Percentiles rank a stretch among this genome's conserved stretches.
Conservation (phyloP, 148 eudicot species). For the Nepenthes gracilis region DNA sequence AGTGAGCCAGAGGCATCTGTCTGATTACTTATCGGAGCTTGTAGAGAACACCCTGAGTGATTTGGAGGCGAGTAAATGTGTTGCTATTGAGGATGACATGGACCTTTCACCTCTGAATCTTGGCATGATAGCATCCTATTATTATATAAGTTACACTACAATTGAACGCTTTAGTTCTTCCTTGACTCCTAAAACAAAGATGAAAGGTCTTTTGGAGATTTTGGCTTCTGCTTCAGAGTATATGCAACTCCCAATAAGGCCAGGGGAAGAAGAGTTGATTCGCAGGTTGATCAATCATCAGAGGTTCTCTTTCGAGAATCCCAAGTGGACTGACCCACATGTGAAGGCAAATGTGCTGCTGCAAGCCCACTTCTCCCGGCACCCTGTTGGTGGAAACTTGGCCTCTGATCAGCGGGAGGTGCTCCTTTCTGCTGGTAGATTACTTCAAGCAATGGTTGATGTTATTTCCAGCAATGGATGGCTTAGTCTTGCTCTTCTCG, state of each 20-base stretch:
- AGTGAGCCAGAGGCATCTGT: conserved; percentile 84
- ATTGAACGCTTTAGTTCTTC: conserved; percentile 86
- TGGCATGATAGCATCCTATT: conserved; percentile 95
- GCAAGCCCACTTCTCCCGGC: conserved; percentile 94
- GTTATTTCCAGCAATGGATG: conserved; percentile 91
- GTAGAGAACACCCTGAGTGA: conserved; percentile 74
- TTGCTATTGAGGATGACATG: conserved; percentile 68
- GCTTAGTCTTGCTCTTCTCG: conserved; percentile 76
- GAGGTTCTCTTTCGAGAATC: conserved; percentile 77
- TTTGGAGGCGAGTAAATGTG: conserved; percentile 81
- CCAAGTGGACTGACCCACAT: conserved; percentile 70
- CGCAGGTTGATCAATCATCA: conserved; percentile 72
- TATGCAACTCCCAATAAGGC: conserved; percentile 64
- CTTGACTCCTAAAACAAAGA: conserved; percentile 55
- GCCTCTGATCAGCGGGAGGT: conserved; percentile 78
- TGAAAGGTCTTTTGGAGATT: conserved; percentile 87
- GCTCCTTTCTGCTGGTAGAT: conserved; percentile 54
- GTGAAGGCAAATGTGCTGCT: conserved; percentile 82
- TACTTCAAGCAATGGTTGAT: conserved; percentile 90
- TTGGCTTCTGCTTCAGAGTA: conserved; percentile 87
- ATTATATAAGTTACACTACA: conserved; percentile 84
- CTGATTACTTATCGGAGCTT: conserved; percentile 90
- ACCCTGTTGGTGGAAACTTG: conserved; percentile 62
- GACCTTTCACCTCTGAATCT: conserved; percentile 69
- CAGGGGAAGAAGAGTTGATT: conserved; percentile 79